Conservation (phyloP, 2,329 filamentous ascomycete genomes). For the Diaporthe ilicicola region DNA sequence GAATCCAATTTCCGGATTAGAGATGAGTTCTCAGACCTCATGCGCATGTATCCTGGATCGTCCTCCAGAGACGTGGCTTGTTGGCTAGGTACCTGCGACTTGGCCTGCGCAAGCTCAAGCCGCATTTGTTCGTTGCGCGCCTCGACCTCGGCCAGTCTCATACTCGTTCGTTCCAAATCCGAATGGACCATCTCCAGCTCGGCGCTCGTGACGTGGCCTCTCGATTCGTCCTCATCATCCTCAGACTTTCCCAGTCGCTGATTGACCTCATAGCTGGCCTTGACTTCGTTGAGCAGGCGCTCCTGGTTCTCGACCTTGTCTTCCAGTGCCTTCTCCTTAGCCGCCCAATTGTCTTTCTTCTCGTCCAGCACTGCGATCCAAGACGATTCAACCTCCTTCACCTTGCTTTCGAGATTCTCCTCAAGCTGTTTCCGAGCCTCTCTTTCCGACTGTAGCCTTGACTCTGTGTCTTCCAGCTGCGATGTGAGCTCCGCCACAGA, state of each 20-base stretch:
- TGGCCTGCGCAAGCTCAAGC: constrained; percentile 88
- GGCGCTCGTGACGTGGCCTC: constrained; percentile 78
- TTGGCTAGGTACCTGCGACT: constrained; percentile 74
- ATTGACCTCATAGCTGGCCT: constrained; percentile 96
- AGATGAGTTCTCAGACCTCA: constrained; percentile 93
- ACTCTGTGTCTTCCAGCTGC: constrained; percentile 85
- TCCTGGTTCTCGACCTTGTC: constrained; percentile 97
- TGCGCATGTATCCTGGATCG: constrained; percentile 85
- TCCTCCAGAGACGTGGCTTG: constrained; percentile 76
- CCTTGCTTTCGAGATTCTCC: constrained; percentile 77
- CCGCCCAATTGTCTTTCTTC: constrained; percentile 95
- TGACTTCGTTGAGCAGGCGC: constrained; percentile 89
- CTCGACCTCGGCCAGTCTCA: constrained; percentile 88
- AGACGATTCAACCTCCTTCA: constrained; percentile 88
- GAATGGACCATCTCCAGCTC: constrained; percentile 94
- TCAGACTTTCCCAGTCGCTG: constrained; percentile 83
- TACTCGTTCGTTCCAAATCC: constrained; percentile 88
- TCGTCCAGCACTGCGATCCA: constrained; percentile 92
- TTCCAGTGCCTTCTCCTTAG: constrained; percentile 87
- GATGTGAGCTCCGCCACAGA: constrained; percentile 78
- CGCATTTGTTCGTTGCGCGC: constrained; percentile 93
- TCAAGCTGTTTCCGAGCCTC: constrained; percentile 78
- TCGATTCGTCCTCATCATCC: constrained; percentile 54
- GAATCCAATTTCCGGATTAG: constrained; percentile 89
- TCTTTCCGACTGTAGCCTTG: constrained; percentile 80